A percentile compares a stretch with the other conserved stretches of the same genome.
phyloP scores from a whole-genome alignment of 176 grass and related monocot species.

The Poa annua region DNA sequence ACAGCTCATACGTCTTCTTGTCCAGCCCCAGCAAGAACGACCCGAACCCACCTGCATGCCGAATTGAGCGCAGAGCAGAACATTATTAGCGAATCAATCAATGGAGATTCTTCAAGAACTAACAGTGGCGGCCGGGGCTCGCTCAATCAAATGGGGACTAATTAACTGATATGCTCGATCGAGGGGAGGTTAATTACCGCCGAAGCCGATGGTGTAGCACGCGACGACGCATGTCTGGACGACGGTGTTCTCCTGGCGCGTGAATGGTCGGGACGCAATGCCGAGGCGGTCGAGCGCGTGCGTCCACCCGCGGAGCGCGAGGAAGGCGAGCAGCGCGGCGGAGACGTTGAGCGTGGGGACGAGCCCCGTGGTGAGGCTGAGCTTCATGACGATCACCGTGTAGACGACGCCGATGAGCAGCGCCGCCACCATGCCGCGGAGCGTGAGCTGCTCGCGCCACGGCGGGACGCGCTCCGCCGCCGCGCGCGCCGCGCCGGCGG shows the following conservation, averaged over 20 bases:
- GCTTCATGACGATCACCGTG: constrained; percentile 95
- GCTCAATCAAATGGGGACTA: background rate
- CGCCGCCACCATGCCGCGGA: constrained; percentile 69
- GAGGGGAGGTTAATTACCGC: constrained; percentile 45
- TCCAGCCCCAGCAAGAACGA: constrained; percentile 87
- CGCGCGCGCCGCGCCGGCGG: constrained; percentile 19
- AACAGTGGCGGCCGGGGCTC: too few species aligned
- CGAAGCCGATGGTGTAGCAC: constrained; percentile 87
- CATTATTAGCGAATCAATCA: background rate
- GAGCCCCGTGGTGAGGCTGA: constrained; percentile 86
- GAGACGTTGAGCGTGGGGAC: constrained; percentile 93
- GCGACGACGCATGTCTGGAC: constrained; percentile 91
- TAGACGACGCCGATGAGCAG: constrained; percentile 75
- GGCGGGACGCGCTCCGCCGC: constrained; percentile 66
- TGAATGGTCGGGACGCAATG: constrained; percentile 75
- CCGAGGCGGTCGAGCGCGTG: constrained; percentile 62
- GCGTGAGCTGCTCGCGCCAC: constrained; percentile 82
- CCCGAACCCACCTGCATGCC: constrained; percentile 75
- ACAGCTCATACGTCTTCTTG: constrained; percentile 90
- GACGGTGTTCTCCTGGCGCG: constrained; percentile 97
- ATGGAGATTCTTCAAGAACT: background rate
- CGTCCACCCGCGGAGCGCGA: constrained; percentile 80
- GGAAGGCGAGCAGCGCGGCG: constrained; percentile 91
- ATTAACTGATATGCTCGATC: background rate
- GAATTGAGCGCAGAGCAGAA: background rate